A percentile compares a stretch with the other conserved stretches of the same genome.
Evolutionary conservation across 768 basidiomycete genomes (phyloP).

Genomic region (Floccularia luteovirens): DNA sequence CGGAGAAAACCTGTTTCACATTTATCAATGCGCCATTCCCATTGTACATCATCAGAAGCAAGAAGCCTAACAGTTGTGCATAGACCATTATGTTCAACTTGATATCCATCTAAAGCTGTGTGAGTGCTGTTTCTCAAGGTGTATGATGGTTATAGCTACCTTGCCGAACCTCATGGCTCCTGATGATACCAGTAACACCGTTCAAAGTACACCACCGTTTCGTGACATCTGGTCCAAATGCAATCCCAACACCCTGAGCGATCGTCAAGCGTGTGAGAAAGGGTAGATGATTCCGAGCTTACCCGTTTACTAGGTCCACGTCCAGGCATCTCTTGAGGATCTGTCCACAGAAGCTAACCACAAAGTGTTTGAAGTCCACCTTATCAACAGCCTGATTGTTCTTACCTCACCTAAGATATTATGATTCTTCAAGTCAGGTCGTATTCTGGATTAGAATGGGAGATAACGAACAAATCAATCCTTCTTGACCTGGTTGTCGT

Average conservation of each 20-base stretch:
- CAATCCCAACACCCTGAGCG: slow-evolving; percentile 82
- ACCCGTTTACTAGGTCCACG: slow-evolving; percentile 96
- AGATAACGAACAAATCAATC: slow-evolving; percentile 78
- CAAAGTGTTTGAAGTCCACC: slow-evolving; percentile 4
- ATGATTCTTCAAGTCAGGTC: slow-evolving; percentile 6
- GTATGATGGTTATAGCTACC: slow-evolving; percentile 30
- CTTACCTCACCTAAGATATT: slow-evolving; percentile 52
- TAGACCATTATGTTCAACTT: slow-evolving; percentile 89
- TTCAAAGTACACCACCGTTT: slow-evolving; percentile 84
- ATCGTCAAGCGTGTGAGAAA: neutral
- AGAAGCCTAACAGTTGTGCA: slow-evolving; percentile 72
- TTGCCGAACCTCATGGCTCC: slow-evolving; percentile 96
- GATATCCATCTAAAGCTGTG: slow-evolving; percentile 67
- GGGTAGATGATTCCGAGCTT: slow-evolving; percentile 16
- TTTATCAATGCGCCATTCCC: neutral
- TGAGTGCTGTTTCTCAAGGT: slow-evolving; percentile 1
- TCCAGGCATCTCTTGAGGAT: slow-evolving; percentile 84
- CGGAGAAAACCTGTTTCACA: slow-evolving; percentile 70
- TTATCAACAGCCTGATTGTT: slow-evolving; percentile 3
- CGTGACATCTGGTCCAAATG: slow-evolving; percentile 94
- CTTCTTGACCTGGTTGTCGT: slow-evolving; percentile 88
- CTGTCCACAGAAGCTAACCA: slow-evolving; percentile 84
- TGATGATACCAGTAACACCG: slow-evolving; percentile 80
- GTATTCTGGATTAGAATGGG: slow-evolving; percentile 4
- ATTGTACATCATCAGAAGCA: neutral